Base-by-base conservation (phyloP, 78 protist species). In the Isochrysis galbana region DNA sequence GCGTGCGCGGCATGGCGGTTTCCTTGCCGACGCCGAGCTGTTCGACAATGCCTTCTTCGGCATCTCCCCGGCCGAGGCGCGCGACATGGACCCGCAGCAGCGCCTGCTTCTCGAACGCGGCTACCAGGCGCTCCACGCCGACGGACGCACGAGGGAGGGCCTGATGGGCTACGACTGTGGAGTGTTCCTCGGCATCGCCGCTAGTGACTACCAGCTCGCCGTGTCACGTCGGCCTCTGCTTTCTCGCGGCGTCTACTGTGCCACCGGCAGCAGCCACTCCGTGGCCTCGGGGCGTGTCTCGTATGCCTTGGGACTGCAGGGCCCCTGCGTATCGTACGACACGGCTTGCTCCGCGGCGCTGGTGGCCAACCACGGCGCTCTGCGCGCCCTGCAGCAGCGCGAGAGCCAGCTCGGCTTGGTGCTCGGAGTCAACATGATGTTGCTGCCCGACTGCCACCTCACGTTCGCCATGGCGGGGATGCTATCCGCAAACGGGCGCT, bases 331-430 rank as follows among this genome's bases (percentile, higher is more conserved):
- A 32, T 48, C 96, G 0, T 29, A 97, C 26, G 98, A 97, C 89
- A 97, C 98, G 29, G 98, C 98, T 21, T 97, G 98, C 93, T 94
- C 97, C 38, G 82, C 95, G 3, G 94, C 98, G 48, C 94, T 97
- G 39, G 94, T 94, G 41, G 96, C 98, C n/a, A 42, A 94, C 25
- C 45, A 94, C 54, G 14, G 77, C 23, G 98, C 97, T 34, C 42
- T 34, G 41, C 21, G n/a, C 42, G 2, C 10, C 90, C 54, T 69
- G 38, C 88, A 94, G n/a, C 80, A 70, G 17, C 22, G 5, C 32
- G 47, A 4, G 46, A 41, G 86, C 86, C 36, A 5, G 22, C 36
- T 1, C 5, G 38, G 7, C 29, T 22, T 77, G 17, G 86, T 41
- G n/a, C n/a, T 10, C n/a, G 86, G 86, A 23, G 86, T 77, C 38